Percentiles rank a stretch among this genome's conserved stretches.
phyloP scores from a whole-genome alignment of 257 asterid genomes.

The Solanum pinnatisectum region DNA sequence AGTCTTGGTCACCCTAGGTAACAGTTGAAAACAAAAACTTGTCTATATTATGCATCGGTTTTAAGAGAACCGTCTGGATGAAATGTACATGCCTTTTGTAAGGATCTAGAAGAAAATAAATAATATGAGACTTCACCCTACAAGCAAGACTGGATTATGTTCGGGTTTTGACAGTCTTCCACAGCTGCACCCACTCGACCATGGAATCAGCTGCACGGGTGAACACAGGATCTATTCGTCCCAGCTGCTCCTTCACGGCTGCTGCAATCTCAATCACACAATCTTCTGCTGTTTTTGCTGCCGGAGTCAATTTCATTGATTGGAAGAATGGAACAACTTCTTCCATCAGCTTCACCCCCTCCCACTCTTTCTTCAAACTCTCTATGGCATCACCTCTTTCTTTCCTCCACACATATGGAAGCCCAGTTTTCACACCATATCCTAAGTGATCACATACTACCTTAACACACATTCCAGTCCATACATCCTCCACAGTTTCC shows the following conservation, averaged over 20 bases:
- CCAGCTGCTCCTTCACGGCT: conserved; percentile 50
- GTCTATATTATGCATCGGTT: neutral
- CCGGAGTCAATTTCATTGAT: conserved; percentile 41
- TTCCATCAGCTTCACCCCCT: conserved; percentile 94
- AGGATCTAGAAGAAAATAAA: neutral
- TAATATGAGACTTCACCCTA: neutral
- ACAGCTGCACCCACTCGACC: conserved; percentile 77
- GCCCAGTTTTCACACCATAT: conserved; percentile 79
- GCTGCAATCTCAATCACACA: conserved; percentile 80
- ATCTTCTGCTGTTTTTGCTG: conserved; percentile 55
- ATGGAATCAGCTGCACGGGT: conserved; percentile 61
- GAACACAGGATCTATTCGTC: conserved; percentile 39
- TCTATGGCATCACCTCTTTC: conserved; percentile 68
- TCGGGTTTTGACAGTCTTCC: conserved; percentile 45
- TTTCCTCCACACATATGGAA: conserved; percentile 86
- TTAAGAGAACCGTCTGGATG: neutral
- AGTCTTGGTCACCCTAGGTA: neutral
- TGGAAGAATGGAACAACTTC: conserved; percentile 87
- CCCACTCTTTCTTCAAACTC: conserved; percentile 96
- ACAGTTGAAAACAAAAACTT: neutral
- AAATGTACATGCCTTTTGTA: neutral
- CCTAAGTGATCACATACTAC: conserved; percentile 72
- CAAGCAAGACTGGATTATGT: neutral
- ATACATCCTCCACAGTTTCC: conserved; percentile 86
- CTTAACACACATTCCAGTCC: conserved; percentile 92